phyloP scores from a whole-genome alignment of 1,139 yeast species.

The Hyphopichia wangnamkhiaoensis region DNA sequence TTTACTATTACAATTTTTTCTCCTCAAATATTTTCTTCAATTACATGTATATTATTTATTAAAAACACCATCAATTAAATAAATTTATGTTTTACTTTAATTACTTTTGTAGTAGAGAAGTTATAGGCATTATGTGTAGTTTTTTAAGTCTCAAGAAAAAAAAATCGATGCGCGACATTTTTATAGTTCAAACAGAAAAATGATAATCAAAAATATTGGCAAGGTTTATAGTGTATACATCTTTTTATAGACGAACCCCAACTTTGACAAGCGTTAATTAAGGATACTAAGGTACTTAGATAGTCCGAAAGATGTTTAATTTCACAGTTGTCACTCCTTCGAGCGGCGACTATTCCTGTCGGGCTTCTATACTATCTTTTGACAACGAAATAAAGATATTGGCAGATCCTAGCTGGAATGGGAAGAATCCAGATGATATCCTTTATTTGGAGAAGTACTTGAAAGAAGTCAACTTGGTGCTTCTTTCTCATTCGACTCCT shows the following conservation, averaged over 20 bases:
- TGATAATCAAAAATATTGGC: no score
- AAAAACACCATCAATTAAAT: background rate
- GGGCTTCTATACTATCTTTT: conserved; percentile 45
- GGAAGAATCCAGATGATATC: conserved; percentile 38
- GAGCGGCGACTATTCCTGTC: conserved; percentile 32
- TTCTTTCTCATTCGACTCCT: conserved; percentile 84
- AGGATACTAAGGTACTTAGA: background rate
- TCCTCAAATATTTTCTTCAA: background rate
- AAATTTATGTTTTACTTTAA: no score
- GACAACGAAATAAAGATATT: conserved; percentile 52
- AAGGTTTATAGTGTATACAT: no score
- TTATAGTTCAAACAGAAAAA: no score
- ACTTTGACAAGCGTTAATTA: no score
- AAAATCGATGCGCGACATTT: no score
- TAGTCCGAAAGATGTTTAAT: conserved; percentile 34
- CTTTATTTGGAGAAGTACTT: conserved; percentile 46
- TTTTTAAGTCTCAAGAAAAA: no score
- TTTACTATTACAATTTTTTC: background rate
- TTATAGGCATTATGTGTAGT: no score
- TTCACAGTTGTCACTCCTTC: conserved; percentile 40
- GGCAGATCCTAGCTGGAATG: conserved; percentile 78
- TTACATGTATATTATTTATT: background rate
- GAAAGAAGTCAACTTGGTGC: conserved; percentile 61
- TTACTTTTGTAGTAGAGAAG: no score
- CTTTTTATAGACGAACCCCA: no score